A percentile compares a stretch with the other conserved stretches of the same genome.
These are phyloP conservation scores for Heterobasidion annosum DNA, from an alignment of 1,284 basidiomycete genomes.

Conservation along the genomic window DNA sequence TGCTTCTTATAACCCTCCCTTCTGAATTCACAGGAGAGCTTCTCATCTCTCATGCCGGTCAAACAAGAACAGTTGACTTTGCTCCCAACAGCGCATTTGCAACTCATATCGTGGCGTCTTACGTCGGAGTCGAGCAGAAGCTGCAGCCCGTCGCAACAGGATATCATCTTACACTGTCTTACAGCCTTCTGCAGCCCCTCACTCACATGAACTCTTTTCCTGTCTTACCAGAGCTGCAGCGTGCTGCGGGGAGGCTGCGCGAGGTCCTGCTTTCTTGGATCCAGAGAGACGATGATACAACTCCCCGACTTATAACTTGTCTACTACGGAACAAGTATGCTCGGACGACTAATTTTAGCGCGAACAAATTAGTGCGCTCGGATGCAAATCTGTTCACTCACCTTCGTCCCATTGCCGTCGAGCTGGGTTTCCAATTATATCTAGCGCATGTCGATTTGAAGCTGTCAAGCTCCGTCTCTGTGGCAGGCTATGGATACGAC, in stretches of 20 bases:
- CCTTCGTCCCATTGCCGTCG: too few species aligned
- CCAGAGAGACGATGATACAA: background rate
- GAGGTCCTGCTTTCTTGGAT: background rate
- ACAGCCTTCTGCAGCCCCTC: background rate
- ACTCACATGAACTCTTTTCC: background rate
- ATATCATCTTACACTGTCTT: background rate
- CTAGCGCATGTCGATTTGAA: background rate
- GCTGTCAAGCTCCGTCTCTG: background rate
- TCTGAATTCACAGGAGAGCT: background rate
- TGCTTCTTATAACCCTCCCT: background rate
- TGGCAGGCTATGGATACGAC: rapidly evolving
- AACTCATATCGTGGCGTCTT: background rate
- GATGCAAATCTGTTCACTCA: too few species aligned
- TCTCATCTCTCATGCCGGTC: background rate
- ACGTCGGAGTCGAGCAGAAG: background rate
- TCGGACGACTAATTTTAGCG: too few species aligned
- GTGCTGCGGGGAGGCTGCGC: background rate
- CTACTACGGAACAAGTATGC: background rate
- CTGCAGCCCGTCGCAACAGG: background rate
- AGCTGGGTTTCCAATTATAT: too few species aligned
- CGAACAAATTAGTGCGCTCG: too few species aligned
- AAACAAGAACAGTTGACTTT: background rate
- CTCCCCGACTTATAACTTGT: background rate
- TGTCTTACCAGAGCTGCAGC: background rate
- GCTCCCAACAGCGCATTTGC: background rate